phyloP scores from a whole-genome alignment of 768 basidiomycete species.

The Dacryopinax spathularia region DNA sequence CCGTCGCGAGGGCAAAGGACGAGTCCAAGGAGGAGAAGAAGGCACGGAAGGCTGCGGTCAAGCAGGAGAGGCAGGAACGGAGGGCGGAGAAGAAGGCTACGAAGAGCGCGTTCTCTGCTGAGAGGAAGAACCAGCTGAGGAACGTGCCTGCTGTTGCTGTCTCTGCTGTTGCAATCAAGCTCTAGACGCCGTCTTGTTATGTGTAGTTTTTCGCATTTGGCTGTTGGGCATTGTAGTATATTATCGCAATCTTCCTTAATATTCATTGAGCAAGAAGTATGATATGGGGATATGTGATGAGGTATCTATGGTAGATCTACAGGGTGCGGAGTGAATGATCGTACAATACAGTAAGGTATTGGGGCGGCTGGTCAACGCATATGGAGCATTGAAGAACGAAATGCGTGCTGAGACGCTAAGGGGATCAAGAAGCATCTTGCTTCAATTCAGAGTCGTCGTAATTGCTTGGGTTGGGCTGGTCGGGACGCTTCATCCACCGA shows the following conservation, averaged over 20 bases:
- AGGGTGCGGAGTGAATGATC: background rate
- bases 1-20: constrained; percentile 52
- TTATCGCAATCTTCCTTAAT: background rate
- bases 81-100: constrained; percentile 31
- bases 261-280: background rate
- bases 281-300: background rate
- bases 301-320: background rate
- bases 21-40: constrained; percentile 44
- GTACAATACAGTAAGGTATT: constrained; percentile 1
- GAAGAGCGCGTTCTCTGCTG: constrained; percentile 28
- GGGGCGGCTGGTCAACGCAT: background rate
- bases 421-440: background rate
- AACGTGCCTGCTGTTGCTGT: background rate
- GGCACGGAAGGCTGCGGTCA: constrained; percentile 30
- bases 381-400: background rate
- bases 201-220: background rate
- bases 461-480: constrained; percentile 43
- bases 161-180: background rate
- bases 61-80: constrained; percentile 28
- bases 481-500: constrained; percentile 80
- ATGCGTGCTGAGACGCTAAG: background rate
- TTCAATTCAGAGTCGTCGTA: background rate
- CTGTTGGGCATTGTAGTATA: background rate
- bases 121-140: constrained; percentile 26
- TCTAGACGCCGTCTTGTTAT: too few species aligned